A percentile compares a stretch with the other conserved stretches of the same genome.
These are phyloP conservation scores for Lentinula novae-zelandiae DNA, from an alignment of 1,284 basidiomycete genomes.

Conservation along the genomic window DNA sequence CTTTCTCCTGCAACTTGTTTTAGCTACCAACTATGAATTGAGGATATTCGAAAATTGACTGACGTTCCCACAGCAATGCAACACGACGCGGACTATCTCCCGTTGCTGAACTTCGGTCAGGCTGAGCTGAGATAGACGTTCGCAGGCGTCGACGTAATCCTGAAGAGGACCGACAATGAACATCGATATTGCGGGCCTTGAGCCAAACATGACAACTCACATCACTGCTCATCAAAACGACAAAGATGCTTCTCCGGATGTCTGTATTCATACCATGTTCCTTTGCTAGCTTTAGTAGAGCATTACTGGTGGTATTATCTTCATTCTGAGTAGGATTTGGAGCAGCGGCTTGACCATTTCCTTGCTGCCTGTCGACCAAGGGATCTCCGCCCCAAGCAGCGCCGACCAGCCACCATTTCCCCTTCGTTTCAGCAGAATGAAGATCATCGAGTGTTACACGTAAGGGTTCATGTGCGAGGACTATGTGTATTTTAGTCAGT, in stretches of 20 bases:
- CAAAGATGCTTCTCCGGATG: conserved; percentile 86
- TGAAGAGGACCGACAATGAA: conserved; percentile 24
- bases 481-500: conserved; percentile 34
- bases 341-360: conserved; percentile 21
- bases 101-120: conserved; percentile 90
- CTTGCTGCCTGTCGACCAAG: conserved; percentile 62
- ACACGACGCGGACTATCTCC: conserved; percentile 87
- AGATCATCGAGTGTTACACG: conserved; percentile 86
- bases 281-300: conserved; percentile 76
- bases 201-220: conserved; percentile 40
- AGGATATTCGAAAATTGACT: conserved; percentile 21
- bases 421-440: conserved; percentile 78
- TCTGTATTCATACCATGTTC: conserved; percentile 99
- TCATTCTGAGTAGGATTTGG: conserved; percentile 22
- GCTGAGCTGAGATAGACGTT: conserved; percentile 78
- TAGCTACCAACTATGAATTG: conserved; percentile 4
- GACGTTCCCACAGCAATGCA: conserved; percentile 94
- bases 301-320: conserved; percentile 35
- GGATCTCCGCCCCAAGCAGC: conserved; percentile 96
- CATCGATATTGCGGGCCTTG: neutral
- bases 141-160: conserved; percentile 95
- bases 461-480: conserved; percentile 78
- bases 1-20: conserved; percentile 61
- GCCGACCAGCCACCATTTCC: conserved; percentile 99
- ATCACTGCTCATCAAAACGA: conserved; percentile 91